Conservation (phyloP, 169 alveolate genomes). For the Cryptosporidium felis region DNA sequence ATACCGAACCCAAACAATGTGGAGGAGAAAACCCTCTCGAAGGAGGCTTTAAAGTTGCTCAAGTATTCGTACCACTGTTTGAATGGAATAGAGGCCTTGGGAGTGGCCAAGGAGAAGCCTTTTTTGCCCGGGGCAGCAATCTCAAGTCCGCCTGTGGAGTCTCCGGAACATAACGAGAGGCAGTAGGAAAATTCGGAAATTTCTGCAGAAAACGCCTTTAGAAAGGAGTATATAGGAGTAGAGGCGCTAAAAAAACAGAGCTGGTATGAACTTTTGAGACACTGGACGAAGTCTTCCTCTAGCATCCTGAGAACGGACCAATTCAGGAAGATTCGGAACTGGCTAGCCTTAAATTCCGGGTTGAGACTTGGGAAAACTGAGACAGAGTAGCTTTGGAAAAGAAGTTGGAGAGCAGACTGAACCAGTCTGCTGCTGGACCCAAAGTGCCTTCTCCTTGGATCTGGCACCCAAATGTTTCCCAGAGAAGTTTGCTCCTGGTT, state of each 20-base stretch:
- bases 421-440: conserved; percentile 75
- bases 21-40: conserved; percentile 72
- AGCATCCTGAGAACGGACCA: conserved; percentile 29
- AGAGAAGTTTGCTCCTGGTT: conserved; percentile 64
- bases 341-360: conserved; percentile 73
- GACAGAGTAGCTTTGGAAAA: conserved; percentile 68
- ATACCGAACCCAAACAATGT: conserved; percentile 76
- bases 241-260: conserved; percentile 19
- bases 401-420: conserved; percentile 74
- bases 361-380: conserved; percentile 54
- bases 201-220: not conserved
- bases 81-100: conserved; percentile 62
- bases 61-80: conserved; percentile 73
- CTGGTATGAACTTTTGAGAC: not conserved
- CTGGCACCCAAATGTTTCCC: conserved; percentile 72
- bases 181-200: conserved; percentile 24
- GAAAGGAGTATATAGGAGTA: conserved; percentile 19
- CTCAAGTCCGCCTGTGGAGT: conserved; percentile 73
- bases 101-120: conserved; percentile 56
- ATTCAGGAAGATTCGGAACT: conserved; percentile 71
- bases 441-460: conserved; percentile 77
- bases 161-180: conserved; percentile 51
- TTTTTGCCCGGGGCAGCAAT: conserved; percentile 51
- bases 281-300: conserved; percentile 25
- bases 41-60: conserved; percentile 64